A percentile compares a stretch with the other conserved stretches of the same genome.
Evolutionary conservation across 2,329 filamentous ascomycete genomes (phyloP).

Genomic region (Clonostachys rhizophaga): DNA sequence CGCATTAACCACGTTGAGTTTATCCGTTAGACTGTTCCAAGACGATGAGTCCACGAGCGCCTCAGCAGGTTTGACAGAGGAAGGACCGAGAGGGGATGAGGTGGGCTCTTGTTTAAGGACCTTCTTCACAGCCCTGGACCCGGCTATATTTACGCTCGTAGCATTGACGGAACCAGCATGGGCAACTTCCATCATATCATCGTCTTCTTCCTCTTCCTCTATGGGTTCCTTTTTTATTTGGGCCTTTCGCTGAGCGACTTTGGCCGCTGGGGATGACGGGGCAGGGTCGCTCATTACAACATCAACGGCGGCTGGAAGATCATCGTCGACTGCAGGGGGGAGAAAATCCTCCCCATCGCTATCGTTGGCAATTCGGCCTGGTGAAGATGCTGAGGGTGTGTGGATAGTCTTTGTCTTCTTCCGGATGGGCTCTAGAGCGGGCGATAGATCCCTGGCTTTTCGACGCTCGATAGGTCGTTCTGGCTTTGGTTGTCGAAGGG

Average conservation of each 20-base stretch:
- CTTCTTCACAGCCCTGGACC: constrained; percentile 69
- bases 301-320: constrained; percentile 46
- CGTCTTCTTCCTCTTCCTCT: constrained; percentile 72
- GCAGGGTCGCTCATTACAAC: constrained; percentile 81
- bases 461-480: constrained; percentile 73
- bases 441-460: constrained; percentile 77
- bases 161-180: constrained; percentile 66
- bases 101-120: constrained; percentile 60
- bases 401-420: constrained; percentile 55
- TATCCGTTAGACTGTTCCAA: constrained; percentile 85
- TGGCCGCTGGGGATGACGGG: constrained; percentile 82
- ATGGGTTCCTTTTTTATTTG: constrained; percentile 41
- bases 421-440: constrained; percentile 50
- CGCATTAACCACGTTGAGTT: constrained; percentile 79
- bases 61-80: constrained; percentile 58
- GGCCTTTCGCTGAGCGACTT: constrained; percentile 69
- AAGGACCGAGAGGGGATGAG: constrained; percentile 71
- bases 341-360: constrained; percentile 57
- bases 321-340: constrained; percentile 45
- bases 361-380: constrained; percentile 35
- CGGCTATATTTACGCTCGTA: constrained; percentile 78
- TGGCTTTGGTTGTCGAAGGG: constrained; percentile 53
- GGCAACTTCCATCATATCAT: constrained; percentile 83
- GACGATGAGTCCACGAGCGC: constrained; percentile 70
- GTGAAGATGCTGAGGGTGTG: constrained; percentile 38